These are phyloP conservation scores for Colletotrichum sp. DNA, from an alignment of 2,329 filamentous ascomycete genomes.

Conservation along the genomic window DNA sequence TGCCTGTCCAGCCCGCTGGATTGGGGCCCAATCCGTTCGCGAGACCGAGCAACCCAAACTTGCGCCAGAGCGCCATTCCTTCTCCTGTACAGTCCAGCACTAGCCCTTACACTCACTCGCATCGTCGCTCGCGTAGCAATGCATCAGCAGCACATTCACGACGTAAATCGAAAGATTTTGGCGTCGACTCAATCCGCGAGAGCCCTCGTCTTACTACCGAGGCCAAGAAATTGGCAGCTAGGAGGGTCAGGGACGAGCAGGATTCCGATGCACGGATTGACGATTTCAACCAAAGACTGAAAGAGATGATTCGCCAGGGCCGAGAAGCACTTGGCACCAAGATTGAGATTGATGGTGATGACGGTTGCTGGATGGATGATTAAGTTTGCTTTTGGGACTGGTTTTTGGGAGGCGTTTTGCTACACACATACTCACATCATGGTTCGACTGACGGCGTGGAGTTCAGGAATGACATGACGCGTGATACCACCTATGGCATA, in stretches of 20 bases:
- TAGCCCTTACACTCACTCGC: constrained; percentile 26
- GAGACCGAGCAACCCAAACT: constrained; percentile 23
- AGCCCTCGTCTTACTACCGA: constrained; percentile 66
- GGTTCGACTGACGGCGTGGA: not conserved
- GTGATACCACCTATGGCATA: constrained; percentile 13
- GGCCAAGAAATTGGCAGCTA: constrained; percentile 75
- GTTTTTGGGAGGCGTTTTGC: not conserved
- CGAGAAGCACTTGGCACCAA: constrained; percentile 83
- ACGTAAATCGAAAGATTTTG: constrained; percentile 24
- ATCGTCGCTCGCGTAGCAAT: constrained; percentile 52
- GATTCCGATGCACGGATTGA: constrained; percentile 81
- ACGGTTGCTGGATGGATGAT: constrained; percentile 47
- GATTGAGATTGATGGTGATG: constrained; percentile 64
- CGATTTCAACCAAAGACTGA: constrained; percentile 78
- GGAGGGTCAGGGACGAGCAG: constrained; percentile 73
- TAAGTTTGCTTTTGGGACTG: not conserved
- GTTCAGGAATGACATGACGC: not conserved
- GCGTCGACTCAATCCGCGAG: constrained; percentile 29
- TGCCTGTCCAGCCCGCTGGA: constrained; percentile 29
- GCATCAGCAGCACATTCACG: constrained; percentile 46
- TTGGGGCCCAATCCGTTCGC: constrained; percentile 25
- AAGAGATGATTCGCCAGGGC: constrained; percentile 88
- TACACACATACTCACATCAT: not conserved
- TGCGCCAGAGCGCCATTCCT: constrained; percentile 27
- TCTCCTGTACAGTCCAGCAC: constrained; percentile 19